phyloP scores from a whole-genome alignment of 352 stramenopile genomes.

The Elongisporangium undulatum region DNA sequence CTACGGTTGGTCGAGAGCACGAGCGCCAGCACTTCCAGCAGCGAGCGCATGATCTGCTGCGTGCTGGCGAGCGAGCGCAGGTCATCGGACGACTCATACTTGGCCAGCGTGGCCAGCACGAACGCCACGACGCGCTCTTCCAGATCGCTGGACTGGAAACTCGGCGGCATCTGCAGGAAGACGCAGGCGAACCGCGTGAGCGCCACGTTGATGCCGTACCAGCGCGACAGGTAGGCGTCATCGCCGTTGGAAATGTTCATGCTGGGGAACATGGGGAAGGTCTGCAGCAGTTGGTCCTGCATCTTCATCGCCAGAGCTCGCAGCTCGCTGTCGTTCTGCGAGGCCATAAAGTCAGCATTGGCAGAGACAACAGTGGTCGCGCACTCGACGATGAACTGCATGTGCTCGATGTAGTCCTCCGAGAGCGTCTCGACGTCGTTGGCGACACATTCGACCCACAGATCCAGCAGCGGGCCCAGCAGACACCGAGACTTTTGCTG shows the following conservation, averaged over 20 bases:
- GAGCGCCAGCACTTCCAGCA: constrained; percentile 58
- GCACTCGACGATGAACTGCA: constrained; percentile 78
- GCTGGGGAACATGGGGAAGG: constrained; percentile 60
- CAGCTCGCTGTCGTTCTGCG: constrained; percentile 20
- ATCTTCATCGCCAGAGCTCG: constrained; percentile 21
- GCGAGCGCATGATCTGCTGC: constrained; percentile 48
- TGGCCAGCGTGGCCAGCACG: constrained; percentile 48
- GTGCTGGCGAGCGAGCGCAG: constrained; percentile 48
- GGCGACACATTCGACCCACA: constrained; percentile 76
- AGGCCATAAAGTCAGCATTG: constrained; percentile 27
- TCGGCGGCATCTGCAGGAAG: constrained; percentile 24
- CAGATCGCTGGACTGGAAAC: constrained; percentile 14
- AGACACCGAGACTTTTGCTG: constrained; percentile 62
- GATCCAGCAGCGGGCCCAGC: constrained; percentile 51
- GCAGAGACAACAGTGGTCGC: constrained; percentile 47
- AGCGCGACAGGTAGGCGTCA: constrained; percentile 48
- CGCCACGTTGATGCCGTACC: constrained; percentile 70
- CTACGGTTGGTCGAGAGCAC: constrained; percentile 21
- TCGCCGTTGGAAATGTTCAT: constrained; percentile 32
- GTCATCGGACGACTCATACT: constrained; percentile 60
- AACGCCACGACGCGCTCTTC: constrained; percentile 48
- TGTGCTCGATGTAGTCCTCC: constrained; percentile 65
- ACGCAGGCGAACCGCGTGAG: constrained; percentile 65
- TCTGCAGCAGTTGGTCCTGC: constrained; percentile 50
- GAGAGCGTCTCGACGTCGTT: constrained; percentile 50